Base-by-base conservation (phyloP, 176 grass and related monocot species). In the Carex pumila region DNA sequence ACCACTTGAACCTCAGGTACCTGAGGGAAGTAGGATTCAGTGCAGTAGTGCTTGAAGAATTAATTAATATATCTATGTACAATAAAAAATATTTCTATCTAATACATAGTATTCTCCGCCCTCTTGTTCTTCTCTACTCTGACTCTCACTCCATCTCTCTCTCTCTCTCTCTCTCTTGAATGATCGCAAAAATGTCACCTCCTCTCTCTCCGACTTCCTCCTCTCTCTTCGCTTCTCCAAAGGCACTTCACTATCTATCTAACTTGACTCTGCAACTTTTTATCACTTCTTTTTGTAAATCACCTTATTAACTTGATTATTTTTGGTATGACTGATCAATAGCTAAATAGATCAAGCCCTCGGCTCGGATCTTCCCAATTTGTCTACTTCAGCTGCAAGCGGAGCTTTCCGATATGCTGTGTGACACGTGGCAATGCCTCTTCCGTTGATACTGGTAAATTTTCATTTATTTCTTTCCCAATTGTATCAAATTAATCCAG, bases 401-500 rank as follows among this genome's bases (percentile, higher is more conserved):
- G 80, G 80, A 66, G 80, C 80, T 82, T 82, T 47, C 80, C 80
- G 10, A 36, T 3, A 66, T 82, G 80, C 61, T 47, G 32, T 5
- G 80, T 82, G 80, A 32, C 80, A 25, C 41, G 80, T 82, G 80
- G 80, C 80, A 82, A 66, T 47, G 80, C 61, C 25, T 67, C 80
- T n/a, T 58, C 84, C 18, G 13, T 86, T 47, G 73, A 86, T 66
- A 43, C 84, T 66, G 84, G 84, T 86, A 85, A 39, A n/a, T 29
- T 30, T 65, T 86, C 59, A 67, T 49, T 65, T 61, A 12, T 63
- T 61, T 82, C 25, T 4, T 43, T 63, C 29, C 32, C 32, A 60
- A 52, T 78, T 79, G 59, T 52, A 54, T 36, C 56, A 15, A 55
- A 36, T 13, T 79, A 56, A 58, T 79, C 47, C 5, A 2, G 1